These are phyloP conservation scores for Paraphaeosphaeria sporulosa DNA, from an alignment of 2,329 filamentous ascomycete genomes.

Conservation along the genomic window DNA sequence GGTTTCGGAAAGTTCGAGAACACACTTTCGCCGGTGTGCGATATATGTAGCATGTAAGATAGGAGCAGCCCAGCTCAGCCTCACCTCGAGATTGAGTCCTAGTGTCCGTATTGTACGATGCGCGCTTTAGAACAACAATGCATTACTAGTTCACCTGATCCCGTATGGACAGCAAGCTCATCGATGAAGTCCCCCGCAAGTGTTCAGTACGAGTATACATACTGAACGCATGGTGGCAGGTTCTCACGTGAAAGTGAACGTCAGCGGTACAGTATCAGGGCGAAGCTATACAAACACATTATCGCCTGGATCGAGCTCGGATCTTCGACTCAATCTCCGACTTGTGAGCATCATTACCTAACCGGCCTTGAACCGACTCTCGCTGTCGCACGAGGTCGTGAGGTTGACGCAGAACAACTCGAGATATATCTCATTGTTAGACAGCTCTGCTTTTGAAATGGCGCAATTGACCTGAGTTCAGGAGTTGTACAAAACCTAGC, in stretches of 20 bases:
- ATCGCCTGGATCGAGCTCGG: too few species aligned
- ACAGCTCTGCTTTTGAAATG: not conserved
- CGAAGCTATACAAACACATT: not conserved
- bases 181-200: not conserved
- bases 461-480: not conserved
- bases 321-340: too few species aligned
- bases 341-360: too few species aligned
- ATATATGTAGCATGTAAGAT: constrained; percentile 7
- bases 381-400: too few species aligned
- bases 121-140: not conserved
- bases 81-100: not conserved
- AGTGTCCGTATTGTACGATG: not conserved
- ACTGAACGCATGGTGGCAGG: not conserved
- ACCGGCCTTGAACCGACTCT: too few species aligned
- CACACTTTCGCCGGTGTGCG: constrained; percentile 1
- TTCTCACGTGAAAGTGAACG: not conserved
- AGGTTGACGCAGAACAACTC: not conserved
- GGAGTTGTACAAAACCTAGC: not conserved
- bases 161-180: not conserved
- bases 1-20: not conserved
- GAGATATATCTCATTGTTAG: not conserved
- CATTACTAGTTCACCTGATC: not conserved
- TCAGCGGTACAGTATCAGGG: not conserved
- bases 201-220: not conserved
- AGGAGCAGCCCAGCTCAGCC: not conserved